Evolutionary conservation across 768 basidiomycete species (phyloP).

Genomic region (Rhizopogon rudus): DNA sequence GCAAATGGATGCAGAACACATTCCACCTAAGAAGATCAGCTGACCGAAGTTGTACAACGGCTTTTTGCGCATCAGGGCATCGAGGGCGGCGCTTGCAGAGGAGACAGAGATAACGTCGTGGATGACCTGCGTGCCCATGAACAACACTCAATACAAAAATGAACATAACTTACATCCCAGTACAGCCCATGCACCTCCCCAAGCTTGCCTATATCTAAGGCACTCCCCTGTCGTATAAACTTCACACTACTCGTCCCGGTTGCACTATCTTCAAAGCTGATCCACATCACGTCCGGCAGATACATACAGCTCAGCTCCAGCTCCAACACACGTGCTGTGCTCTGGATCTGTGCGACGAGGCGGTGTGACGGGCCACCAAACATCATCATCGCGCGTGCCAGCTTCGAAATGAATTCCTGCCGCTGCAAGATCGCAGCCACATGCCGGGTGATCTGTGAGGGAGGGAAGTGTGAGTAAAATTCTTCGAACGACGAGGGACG

Average conservation of each 20-base stretch:
- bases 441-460: slow-evolving; percentile 67
- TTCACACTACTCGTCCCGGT: slow-evolving; percentile 82
- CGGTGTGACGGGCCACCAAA: slow-evolving; percentile 83
- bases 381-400: slow-evolving; percentile 85
- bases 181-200: slow-evolving; percentile 66
- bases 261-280: slow-evolving; percentile 75
- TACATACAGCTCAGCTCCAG: slow-evolving; percentile 71
- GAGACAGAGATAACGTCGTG: slow-evolving; percentile 76
- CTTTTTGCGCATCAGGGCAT: slow-evolving; percentile 63
- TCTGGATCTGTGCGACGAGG: slow-evolving; percentile 74
- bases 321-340: slow-evolving; percentile 75
- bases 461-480: background rate
- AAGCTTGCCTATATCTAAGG: slow-evolving; percentile 75
- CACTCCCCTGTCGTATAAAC: slow-evolving; percentile 67
- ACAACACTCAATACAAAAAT: background rate
- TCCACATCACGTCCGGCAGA: slow-evolving; percentile 68
- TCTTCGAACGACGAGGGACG: background rate
- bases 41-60: slow-evolving; percentile 59
- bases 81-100: slow-evolving; percentile 65
- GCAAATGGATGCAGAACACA: slow-evolving; percentile 74
- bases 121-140: slow-evolving; percentile 50
- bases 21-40: slow-evolving; percentile 65
- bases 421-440: slow-evolving; percentile 77
- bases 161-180: slow-evolving; percentile 49
- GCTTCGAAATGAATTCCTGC: slow-evolving; percentile 82